Base-by-base conservation (phyloP, 805 yeast species). In the Yamadazyma olivae region DNA sequence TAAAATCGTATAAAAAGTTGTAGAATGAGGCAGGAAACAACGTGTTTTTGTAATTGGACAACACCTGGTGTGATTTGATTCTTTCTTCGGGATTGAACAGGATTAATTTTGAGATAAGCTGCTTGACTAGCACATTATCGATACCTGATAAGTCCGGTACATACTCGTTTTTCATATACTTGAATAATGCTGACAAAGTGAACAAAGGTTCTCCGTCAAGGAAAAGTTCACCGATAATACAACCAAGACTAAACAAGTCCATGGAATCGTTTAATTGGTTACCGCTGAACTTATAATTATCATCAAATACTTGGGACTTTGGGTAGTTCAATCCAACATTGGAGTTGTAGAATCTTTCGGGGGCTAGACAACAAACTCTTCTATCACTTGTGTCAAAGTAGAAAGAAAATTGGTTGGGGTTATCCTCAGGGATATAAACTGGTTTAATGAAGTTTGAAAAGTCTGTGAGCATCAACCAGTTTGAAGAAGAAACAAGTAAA, bases 301-400 rank as follows among this genome's bases (percentile, higher is more conserved):
- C 61, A 31, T 49, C 50, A 16, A 49, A 43, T 34, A 44, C 51
- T 30, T 43, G 55, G 16, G 17, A 38, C 37, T 35, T 40, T 6
- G 54, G 39, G 20, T 52, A 48, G 3, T 30, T 18, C 7, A 27
- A 12, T 6, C 36, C 39, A 50, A 48, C 42, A 51, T 57, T 43
- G 31, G 64, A 54, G 27, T 42, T 61, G 48, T 50, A 67, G 50
- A 93, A 91, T 45, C 99, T 66, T 55, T 93, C 99, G 0, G 99
- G 99, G 0, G 99, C 98, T 28, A 93, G 58, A 57, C 91, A 91
- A 58, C 99, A 93, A 2, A 79, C 75, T 49, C 96, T 71, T 45
- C 97, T 70, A 53, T 79, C 86, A 2, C 95, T 84, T 3, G 91
- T 86, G 60, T 93, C 98, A 54, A 90, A 93, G 58, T 82, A 93